A percentile compares a stretch with the other conserved stretches of the same genome.
Evolutionary conservation across 225 moss, liverwort and hornwort genomes (phyloP).

Genomic region (Climacium dendroides): DNA sequence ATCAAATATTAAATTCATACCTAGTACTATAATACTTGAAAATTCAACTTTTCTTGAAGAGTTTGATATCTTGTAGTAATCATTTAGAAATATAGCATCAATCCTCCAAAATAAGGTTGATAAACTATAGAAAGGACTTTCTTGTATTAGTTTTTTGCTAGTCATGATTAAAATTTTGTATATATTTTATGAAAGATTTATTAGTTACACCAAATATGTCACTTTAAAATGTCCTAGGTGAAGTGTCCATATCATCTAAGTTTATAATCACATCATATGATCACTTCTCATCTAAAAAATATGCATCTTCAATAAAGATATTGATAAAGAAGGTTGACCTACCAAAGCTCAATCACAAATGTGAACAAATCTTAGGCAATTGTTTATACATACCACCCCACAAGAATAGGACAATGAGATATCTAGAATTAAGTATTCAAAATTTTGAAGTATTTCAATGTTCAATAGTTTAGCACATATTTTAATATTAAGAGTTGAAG

Average conservation of each 20-base stretch:
- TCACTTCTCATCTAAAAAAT: background rate
- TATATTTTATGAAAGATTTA: background rate
- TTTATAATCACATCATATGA: background rate
- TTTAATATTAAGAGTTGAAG: background rate
- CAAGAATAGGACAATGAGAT: background rate
- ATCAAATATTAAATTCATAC: background rate
- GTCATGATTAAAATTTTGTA: background rate
- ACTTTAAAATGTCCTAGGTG: background rate
- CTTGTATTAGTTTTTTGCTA: background rate
- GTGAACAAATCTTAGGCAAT: background rate
- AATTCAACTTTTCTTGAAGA: background rate
- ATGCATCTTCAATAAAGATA: background rate
- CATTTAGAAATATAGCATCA: background rate
- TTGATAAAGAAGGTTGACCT: background rate
- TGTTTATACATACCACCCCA: background rate
- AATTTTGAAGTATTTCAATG: background rate
- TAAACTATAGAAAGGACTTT: background rate
- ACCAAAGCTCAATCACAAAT: background rate
- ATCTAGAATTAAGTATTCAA: background rate
- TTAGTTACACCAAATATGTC: background rate
- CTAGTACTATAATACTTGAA: background rate
- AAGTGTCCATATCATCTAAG: background rate
- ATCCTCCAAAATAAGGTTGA: background rate
- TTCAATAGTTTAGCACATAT: background rate
- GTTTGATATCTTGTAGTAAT: background rate